phyloP scores from a whole-genome alignment of 108 stramenopile species.

The Chaetoceros tenuissimus region DNA sequence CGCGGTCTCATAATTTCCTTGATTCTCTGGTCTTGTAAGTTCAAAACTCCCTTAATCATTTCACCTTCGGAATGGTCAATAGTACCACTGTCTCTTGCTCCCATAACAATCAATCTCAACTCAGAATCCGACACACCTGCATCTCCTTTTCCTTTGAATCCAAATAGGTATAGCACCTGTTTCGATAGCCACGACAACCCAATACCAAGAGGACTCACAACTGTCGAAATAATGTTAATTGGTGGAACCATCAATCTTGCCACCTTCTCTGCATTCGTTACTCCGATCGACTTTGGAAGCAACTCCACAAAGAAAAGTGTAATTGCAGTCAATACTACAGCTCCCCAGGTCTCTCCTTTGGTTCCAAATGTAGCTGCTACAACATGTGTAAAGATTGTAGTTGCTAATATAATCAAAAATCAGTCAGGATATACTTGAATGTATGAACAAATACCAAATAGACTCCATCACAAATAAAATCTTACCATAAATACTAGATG shows the following conservation, averaged over 20 bases:
- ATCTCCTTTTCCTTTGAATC: slow-evolving; percentile 61
- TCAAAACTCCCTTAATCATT: slow-evolving; percentile 95
- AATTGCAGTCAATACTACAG: slow-evolving; percentile 73
- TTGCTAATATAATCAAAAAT: slow-evolving; percentile 40
- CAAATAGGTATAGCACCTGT: slow-evolving; percentile 63
- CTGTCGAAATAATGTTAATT: slow-evolving; percentile 66
- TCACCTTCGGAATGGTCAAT: slow-evolving; percentile 93
- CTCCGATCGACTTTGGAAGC: slow-evolving; percentile 90
- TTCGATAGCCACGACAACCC: slow-evolving; percentile 76
- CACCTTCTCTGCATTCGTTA: slow-evolving; percentile 89
- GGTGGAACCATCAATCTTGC: slow-evolving; percentile 87
- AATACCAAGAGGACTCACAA: slow-evolving; percentile 86
- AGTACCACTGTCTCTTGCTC: slow-evolving; percentile 88
- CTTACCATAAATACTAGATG: slow-evolving; percentile 61
- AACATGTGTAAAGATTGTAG: slow-evolving; percentile 81
- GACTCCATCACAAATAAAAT: slow-evolving; percentile 23
- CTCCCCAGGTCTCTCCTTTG: slow-evolving; percentile 78
- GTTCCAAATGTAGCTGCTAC: slow-evolving; percentile 72
- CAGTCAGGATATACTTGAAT: neutral
- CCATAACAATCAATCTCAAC: slow-evolving; percentile 89
- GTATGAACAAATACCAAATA: neutral
- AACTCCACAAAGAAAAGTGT: slow-evolving; percentile 96
- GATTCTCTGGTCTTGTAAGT: slow-evolving; percentile 84
- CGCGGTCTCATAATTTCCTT: slow-evolving; percentile 94
- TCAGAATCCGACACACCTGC: slow-evolving; percentile 87